Evolutionary conservation across 345 rosid species (phyloP), one percentile per base, ranked within the genome.

Genomic region (Linum usitatissimum): DNA sequence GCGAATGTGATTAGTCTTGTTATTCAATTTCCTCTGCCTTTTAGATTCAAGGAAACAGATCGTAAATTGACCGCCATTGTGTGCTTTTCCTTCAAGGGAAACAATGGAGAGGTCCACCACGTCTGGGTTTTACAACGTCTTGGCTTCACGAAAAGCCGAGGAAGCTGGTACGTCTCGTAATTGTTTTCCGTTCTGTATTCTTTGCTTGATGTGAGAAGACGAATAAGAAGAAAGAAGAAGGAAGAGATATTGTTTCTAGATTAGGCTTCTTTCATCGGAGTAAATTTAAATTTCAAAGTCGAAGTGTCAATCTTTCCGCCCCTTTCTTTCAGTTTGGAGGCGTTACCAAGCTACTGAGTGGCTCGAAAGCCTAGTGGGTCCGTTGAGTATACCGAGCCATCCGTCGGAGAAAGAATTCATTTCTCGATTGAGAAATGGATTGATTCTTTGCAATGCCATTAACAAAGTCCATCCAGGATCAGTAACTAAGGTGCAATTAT

Each of bases 131-230:
- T 86, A 88, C 61, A 87, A 84, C 59, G 66, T 84, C 65, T 61
- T 87, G 78, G 91, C 94, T 55, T 90, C 99, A 69, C 80, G 96
- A 83, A 93, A 79, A 70, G 96, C 96, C 15, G 94, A 93, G 80
- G 96, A 90, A 80, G 81, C 92, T 64, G 97, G 97, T 88, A 49
- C 18, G 78, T 42, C 0, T 38, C 12, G 18, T 42, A 9, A 23
- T 23, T 23, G 28, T 23, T 6, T 57, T 56, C 23, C 17, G 57
- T 20, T 55, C 34, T 64, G 69, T 18, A 49, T 36, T 18, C 18
- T 18, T 18, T 60, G 36, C 55, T 53, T 17, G 1, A 23, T 23
- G 28, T 23, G 28, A 23, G 28, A 23, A n/a, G n/a, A n/a, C n/a
- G n/a, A n/a, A 23, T 23, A 23, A 23, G 28, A 23, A 23, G 28